phyloP scores from a whole-genome alignment of 2,329 filamentous ascomycete genomes.

The Moelleriella libera region DNA sequence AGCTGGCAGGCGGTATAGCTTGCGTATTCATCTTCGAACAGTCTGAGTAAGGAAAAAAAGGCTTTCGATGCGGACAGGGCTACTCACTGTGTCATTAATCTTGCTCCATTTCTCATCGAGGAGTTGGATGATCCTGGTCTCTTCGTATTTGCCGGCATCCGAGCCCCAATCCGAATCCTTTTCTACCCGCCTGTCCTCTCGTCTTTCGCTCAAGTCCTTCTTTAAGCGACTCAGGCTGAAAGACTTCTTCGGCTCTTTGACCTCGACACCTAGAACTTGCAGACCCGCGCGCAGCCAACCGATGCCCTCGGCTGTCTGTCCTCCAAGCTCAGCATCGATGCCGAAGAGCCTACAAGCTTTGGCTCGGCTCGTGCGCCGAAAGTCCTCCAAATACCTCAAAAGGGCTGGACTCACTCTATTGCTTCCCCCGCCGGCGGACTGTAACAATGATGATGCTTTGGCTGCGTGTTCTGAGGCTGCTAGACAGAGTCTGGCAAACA shows the following conservation, averaged over 20 bases:
- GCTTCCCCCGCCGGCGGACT: slow-evolving; percentile 19
- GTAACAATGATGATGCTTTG: slow-evolving; percentile 45
- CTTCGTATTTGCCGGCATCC: slow-evolving; percentile 75
- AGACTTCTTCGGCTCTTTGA: slow-evolving; percentile 36
- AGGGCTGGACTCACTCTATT: slow-evolving; percentile 51
- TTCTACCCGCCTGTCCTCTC: slow-evolving; percentile 68
- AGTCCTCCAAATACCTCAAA: slow-evolving; percentile 59
- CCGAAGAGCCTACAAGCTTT: slow-evolving; percentile 85
- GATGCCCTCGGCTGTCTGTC: slow-evolving; percentile 70
- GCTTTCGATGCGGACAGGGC: too few species aligned
- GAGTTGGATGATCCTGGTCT: slow-evolving; percentile 74
- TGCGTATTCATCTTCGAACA: slow-evolving; percentile 65
- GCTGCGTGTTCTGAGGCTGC: slow-evolving; percentile 79
- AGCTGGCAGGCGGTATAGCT: slow-evolving; percentile 53
- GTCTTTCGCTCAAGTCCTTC: slow-evolving; percentile 61
- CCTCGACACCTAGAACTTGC: slow-evolving; percentile 56
- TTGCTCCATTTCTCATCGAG: slow-evolving; percentile 81
- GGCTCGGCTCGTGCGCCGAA: slow-evolving; percentile 61
- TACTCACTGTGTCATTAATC: slow-evolving; percentile 74
- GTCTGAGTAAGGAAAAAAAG: slow-evolving; percentile 3
- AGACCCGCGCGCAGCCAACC: slow-evolving; percentile 74
- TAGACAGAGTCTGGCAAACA: slow-evolving; percentile 79
- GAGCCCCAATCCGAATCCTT: slow-evolving; percentile 61
- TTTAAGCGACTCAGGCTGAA: slow-evolving; percentile 49
- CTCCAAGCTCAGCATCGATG: slow-evolving; percentile 73